These are phyloP conservation scores for Salix caprea DNA, from an alignment of 345 rosid species.

Conservation along the genomic window DNA sequence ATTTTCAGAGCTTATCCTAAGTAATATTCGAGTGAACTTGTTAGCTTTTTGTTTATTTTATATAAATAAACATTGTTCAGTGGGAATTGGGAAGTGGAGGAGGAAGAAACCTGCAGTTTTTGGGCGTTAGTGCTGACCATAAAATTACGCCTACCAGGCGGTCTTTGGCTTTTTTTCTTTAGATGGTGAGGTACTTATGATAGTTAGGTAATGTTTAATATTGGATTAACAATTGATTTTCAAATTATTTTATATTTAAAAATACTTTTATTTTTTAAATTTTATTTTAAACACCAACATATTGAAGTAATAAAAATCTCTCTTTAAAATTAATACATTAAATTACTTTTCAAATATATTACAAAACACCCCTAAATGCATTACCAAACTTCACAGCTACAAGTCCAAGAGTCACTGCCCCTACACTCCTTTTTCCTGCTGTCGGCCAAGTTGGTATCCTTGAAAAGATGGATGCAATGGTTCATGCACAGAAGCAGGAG, in stretches of 20 bases:
- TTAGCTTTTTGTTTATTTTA: no score
- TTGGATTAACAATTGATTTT: no score
- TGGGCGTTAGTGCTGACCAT: constrained; percentile 40
- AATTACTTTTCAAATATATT: no score
- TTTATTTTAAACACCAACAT: no score
- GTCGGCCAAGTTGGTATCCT: constrained; percentile 36
- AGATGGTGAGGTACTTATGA: constrained; percentile 56
- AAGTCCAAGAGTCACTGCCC: constrained; percentile 55
- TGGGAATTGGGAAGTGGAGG: background rate
- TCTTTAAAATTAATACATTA: no score
- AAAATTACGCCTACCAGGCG: constrained; percentile 50
- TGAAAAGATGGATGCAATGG: constrained; percentile 51
- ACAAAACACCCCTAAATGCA: constrained; percentile 33
- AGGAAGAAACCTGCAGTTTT: constrained; percentile 42
- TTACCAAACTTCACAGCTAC: constrained; percentile 52
- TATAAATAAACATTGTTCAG: background rate
- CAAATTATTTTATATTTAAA: no score
- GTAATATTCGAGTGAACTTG: no score
- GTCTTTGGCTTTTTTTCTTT: constrained; percentile 49
- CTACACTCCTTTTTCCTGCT: constrained; percentile 34
- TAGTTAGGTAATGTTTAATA: constrained; percentile 20
- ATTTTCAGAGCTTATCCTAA: no score
- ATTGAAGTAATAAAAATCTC: no score
- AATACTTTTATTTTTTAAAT: no score
- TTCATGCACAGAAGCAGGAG: constrained; percentile 54